Conservation (phyloP, 2,329 filamentous ascomycete genomes). For the Colletotrichum gloeosporioides region DNA sequence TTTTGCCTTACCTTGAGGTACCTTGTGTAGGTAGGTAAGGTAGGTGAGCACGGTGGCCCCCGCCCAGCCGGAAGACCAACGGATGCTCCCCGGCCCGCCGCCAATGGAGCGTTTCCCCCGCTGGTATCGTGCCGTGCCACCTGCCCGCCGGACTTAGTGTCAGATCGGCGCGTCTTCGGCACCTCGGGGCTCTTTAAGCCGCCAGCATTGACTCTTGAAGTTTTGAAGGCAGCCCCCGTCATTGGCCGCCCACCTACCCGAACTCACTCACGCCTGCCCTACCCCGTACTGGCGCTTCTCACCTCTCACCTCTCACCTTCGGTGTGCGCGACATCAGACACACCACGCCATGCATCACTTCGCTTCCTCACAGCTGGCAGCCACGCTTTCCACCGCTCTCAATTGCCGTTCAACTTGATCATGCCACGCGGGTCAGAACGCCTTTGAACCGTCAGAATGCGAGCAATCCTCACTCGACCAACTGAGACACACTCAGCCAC, state of each 20-base stretch:
- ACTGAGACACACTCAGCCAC: neutral
- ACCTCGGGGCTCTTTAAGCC: neutral
- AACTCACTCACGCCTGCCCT: neutral
- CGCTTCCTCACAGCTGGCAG: neutral
- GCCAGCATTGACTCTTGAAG: neutral
- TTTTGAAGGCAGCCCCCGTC: neutral
- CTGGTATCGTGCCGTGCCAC: neutral
- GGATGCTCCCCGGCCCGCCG: conserved; percentile 3
- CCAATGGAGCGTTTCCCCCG: neutral
- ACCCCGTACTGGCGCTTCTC: neutral
- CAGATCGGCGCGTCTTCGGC: neutral
- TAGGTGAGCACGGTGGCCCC: neutral
- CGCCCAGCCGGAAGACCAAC: neutral
- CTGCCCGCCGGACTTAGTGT: neutral
- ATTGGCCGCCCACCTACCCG: neutral
- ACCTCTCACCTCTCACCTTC: neutral
- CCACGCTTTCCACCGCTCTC: neutral
- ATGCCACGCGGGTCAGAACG: neutral
- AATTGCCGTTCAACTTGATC: neutral
- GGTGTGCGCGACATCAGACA: neutral
- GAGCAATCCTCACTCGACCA: neutral
- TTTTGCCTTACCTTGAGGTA: neutral
- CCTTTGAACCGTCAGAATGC: neutral
- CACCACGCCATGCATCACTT: neutral
- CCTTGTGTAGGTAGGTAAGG: neutral